Conservation (phyloP, 1,284 basidiomycete genomes). For the Puccinia hordei region DNA sequence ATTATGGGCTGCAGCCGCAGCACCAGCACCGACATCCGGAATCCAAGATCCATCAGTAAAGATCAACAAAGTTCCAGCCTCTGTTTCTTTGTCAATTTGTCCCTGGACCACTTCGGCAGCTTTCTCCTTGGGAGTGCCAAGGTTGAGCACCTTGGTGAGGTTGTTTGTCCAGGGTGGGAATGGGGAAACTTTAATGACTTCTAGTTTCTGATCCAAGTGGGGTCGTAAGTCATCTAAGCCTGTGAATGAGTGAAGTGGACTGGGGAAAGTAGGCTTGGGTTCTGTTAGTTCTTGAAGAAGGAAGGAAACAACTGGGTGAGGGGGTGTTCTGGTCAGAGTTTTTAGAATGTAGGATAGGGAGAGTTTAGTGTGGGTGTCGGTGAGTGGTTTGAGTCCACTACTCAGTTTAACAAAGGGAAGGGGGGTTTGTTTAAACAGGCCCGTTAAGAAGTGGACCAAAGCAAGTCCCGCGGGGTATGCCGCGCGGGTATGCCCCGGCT, state of each 20-base stretch:
- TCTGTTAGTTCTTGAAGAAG: too few species aligned
- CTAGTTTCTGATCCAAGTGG: too few species aligned
- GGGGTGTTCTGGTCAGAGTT: neutral
- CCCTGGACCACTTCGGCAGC: neutral
- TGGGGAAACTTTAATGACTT: neutral
- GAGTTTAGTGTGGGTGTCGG: neutral
- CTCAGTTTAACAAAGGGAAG: neutral
- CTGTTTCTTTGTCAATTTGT: neutral
- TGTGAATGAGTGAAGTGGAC: conserved; percentile 1
- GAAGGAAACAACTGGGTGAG: neutral
- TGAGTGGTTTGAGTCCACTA: neutral
- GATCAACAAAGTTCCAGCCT: neutral
- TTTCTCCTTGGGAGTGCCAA: neutral
- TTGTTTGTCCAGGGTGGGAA: neutral
- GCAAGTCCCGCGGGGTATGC: too few species aligned
- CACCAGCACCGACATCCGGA: neutral
- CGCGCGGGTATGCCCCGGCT: too few species aligned
- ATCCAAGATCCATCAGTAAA: conserved; percentile 1
- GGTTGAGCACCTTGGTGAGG: neutral
- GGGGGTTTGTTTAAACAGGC: too few species aligned
- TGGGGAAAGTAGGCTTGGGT: too few species aligned
- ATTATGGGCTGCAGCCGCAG: too few species aligned
- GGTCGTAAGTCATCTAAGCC: too few species aligned
- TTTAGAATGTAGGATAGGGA: neutral
- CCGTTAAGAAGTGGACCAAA: too few species aligned